Evolutionary conservation across 768 basidiomycete genomes (phyloP), one percentile per base, ranked within the genome.

Genomic region (Rhizopogon sp.): DNA sequence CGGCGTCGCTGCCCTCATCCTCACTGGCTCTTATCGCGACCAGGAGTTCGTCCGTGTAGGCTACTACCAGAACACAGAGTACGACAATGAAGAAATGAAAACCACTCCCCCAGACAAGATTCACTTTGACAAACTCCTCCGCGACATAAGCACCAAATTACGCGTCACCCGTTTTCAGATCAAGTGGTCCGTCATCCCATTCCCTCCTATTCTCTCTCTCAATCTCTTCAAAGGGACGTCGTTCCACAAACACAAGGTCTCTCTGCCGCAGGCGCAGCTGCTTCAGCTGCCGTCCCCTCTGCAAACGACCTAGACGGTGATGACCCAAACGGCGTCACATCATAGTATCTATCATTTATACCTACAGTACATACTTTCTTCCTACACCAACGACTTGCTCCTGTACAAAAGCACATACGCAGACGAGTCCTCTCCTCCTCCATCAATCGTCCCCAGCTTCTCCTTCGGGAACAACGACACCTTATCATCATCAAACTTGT

Each of bases 41-140:
- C 95, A 97, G 65, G 97, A 98, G 69, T 99, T 99, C 65, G 96
- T 99, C n/a, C 85, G 96, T 44, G 95, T 99, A 28, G 97, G 97
- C 6, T 98, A 99, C 69, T 99, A 99, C 70, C 97, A 98, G 72
- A 95, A 98, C 66, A 98, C 95, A 25, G 96, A 98, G 70, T 98
- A 98, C 66, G 96, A 97, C 69, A 92, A 90, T 62, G 90, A 93
- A 52, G 93, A 92, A 71, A 86, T 95, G 85, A 88, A 85, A 68
- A 80, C 85, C 65, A 80, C 72, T 13, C 88, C 85, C 14, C 87
- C 90, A 7, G 76, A 79, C 54, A 61, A 64, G 39, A 90, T 93
- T 50, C 71, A 82, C 65, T 89, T 93, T 66, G 88, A 94, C 25
- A 75, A 84, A 43, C 73, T 99, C 29, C 83, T 90, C 57, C 78